Conservation (phyloP, 495 filamentous ascomycete genomes). For the Umbilicaria muhlenbergii region DNA sequence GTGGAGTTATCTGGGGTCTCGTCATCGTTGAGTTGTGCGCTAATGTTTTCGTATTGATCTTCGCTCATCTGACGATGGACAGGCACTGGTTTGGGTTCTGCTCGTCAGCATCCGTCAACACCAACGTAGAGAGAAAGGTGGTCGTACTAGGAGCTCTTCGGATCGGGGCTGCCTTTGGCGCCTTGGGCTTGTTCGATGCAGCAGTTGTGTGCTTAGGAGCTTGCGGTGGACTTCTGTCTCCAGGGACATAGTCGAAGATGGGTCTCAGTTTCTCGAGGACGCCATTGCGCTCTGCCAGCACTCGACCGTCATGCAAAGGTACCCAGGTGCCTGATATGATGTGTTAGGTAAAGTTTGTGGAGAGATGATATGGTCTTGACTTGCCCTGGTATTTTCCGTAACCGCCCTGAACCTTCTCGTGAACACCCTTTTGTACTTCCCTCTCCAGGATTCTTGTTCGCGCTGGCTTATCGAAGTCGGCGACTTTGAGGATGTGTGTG, state of each 20-base stretch:
- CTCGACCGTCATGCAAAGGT: slow-evolving; percentile 63
- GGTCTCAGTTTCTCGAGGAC: slow-evolving; percentile 65
- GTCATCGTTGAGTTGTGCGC: slow-evolving; percentile 52
- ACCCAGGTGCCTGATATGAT: slow-evolving; percentile 73
- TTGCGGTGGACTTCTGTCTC: slow-evolving; percentile 75
- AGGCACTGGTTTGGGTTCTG: slow-evolving; percentile 9
- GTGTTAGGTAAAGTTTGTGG: slow-evolving; percentile 8
- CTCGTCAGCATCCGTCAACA: slow-evolving; percentile 2
- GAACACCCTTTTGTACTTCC: slow-evolving; percentile 87
- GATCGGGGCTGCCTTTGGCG: slow-evolving; percentile 28
- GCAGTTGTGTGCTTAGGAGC: slow-evolving; percentile 80
- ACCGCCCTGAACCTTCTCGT: slow-evolving; percentile 96
- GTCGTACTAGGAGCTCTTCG: slow-evolving; percentile 28
- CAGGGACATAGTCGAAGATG: slow-evolving; percentile 81
- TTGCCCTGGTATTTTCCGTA: slow-evolving; percentile 97
- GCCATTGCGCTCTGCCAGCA: slow-evolving; percentile 71
- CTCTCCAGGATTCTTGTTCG: slow-evolving; percentile 88
- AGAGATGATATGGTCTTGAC: not conserved
- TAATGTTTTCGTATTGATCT: slow-evolving; percentile 38
- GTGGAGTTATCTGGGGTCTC: slow-evolving; percentile 70
- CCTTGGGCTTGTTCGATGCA: slow-evolving; percentile 49
- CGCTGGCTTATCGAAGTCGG: slow-evolving; percentile 74
- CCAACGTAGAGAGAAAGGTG: not conserved
- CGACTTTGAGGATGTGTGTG: slow-evolving; percentile 86
- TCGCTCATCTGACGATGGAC: slow-evolving; percentile 22